phyloP scores from a whole-genome alignment of 2,329 filamentous ascomycete species.

The Fonsecaea pugnacius region DNA sequence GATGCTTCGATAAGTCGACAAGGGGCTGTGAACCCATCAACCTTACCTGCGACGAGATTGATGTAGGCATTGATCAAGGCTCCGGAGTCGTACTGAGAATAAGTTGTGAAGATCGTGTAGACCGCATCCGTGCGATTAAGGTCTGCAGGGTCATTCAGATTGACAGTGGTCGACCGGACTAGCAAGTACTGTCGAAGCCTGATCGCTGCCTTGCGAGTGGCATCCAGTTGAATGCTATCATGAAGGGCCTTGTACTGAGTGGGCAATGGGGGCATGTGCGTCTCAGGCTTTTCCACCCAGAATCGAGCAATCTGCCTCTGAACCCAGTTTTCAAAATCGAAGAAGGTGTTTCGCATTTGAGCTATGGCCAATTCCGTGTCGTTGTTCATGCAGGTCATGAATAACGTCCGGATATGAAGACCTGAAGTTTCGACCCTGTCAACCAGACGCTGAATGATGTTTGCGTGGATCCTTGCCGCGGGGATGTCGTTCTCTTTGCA shows the following conservation, averaged over 20 bases:
- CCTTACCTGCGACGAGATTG: conserved; percentile 14
- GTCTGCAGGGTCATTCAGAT: conserved; percentile 23
- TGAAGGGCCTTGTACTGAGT: conserved; percentile 12
- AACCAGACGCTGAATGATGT: conserved; percentile 22
- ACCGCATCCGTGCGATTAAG: conserved; percentile 18
- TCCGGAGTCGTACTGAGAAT: conserved; percentile 20
- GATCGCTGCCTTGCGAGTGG: conserved; percentile 11
- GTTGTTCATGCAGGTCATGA: conserved; percentile 25
- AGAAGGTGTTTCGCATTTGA: conserved; percentile 20
- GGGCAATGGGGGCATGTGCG: conserved; percentile 8
- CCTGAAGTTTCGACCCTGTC: conserved; percentile 7
- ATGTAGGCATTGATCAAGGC: conserved; percentile 21
- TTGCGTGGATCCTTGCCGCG: conserved; percentile 18
- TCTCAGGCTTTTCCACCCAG: conserved; percentile 12
- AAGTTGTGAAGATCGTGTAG: conserved; percentile 15
- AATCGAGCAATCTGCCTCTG: conserved; percentile 14
- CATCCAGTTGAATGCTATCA: conserved; percentile 4
- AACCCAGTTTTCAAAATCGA: conserved; percentile 23
- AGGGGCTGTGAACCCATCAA: background rate
- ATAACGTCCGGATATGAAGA: conserved; percentile 16
- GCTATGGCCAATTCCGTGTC: conserved; percentile 21
- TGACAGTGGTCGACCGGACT: conserved; percentile 6
- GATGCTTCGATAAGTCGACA: conserved; percentile 13
- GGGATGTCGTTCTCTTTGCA: conserved; percentile 20
- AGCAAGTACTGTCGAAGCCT: conserved; percentile 19